A percentile compares a stretch with the other conserved stretches of the same genome.
Conservation (phyloP, 2,329 filamentous ascomycete genomes). For the Diaporthe helianthi region DNA sequence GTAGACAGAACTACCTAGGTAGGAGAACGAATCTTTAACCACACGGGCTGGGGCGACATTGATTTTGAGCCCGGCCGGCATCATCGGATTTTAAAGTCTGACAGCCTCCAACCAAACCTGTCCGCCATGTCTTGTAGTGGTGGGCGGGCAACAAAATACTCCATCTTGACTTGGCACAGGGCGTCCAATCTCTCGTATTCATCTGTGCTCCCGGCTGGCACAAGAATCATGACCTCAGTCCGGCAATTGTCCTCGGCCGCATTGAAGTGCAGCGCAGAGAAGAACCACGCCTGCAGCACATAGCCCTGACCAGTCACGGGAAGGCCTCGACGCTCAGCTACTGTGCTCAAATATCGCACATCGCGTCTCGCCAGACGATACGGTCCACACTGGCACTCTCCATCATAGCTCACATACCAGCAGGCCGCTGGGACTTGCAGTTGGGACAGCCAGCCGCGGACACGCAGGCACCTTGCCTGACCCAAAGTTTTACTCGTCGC, state of each 20-base stretch:
- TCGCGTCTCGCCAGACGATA: slow-evolving; percentile 15
- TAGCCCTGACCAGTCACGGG: slow-evolving; percentile 7
- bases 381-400: slow-evolving; percentile 20
- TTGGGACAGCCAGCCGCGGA: slow-evolving; percentile 3
- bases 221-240: slow-evolving; percentile 16
- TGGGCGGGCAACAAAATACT: slow-evolving; percentile 22
- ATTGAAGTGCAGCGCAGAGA: slow-evolving; percentile 16
- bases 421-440: slow-evolving; percentile 19
- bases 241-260: slow-evolving; percentile 10
- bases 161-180: slow-evolving; percentile 17
- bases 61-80: not conserved
- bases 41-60: not conserved
- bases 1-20: too few relatives aligned
- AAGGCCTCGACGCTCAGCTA: slow-evolving; percentile 11
- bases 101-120: slow-evolving; percentile 9
- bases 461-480: not conserved
- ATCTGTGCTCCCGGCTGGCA: not conserved
- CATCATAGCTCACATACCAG: slow-evolving; percentile 20
- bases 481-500: not conserved
- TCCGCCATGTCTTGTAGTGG: slow-evolving; percentile 4
- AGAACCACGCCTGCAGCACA: slow-evolving; percentile 21
- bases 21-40: not conserved
- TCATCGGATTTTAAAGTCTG: slow-evolving; percentile 14
- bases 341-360: slow-evolving; percentile 15
- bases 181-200: slow-evolving; percentile 14